phyloP scores from a whole-genome alignment of 495 filamentous ascomycete species.

The Chaetomium tenue region DNA sequence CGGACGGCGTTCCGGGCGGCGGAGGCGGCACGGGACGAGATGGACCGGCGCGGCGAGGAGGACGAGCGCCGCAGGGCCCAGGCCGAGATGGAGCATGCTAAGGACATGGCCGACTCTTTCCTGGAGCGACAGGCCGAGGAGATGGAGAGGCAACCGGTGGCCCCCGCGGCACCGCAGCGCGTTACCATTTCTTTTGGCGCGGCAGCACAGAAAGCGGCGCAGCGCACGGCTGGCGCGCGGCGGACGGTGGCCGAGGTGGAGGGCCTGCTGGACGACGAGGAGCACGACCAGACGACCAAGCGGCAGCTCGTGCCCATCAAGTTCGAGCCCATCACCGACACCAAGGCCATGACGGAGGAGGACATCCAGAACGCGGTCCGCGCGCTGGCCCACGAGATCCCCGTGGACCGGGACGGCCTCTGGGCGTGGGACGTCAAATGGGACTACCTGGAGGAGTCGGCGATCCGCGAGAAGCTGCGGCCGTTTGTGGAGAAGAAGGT shows the following conservation, averaged over 20 bases:
- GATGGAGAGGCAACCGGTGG: slow-evolving; percentile 62
- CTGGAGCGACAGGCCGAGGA: slow-evolving; percentile 85
- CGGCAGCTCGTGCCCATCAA: slow-evolving; percentile 88
- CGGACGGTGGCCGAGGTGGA: slow-evolving; percentile 92
- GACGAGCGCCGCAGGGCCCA: slow-evolving; percentile 66
- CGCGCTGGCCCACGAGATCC: slow-evolving; percentile 85
- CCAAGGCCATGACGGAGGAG: slow-evolving; percentile 72
- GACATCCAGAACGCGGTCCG: slow-evolving; percentile 76
- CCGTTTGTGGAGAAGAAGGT: slow-evolving; percentile 99
- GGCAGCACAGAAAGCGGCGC: slow-evolving; percentile 75
- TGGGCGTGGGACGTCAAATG: slow-evolving; percentile 93
- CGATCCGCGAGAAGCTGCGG: slow-evolving; percentile 82
- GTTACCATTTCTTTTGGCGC: slow-evolving; percentile 94
- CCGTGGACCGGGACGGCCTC: slow-evolving; percentile 77
- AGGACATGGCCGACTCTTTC: slow-evolving; percentile 90
- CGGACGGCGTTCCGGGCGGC: slow-evolving; percentile 67
- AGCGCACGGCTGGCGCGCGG: slow-evolving; percentile 61
- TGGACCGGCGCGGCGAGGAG: slow-evolving; percentile 74
- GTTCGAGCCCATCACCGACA: slow-evolving; percentile 71
- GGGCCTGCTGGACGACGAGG: slow-evolving; percentile 89
- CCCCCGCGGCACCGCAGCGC: slow-evolving; percentile 67
- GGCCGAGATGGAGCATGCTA: slow-evolving; percentile 72
- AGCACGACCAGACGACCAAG: slow-evolving; percentile 69
- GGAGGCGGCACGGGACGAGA: slow-evolving; percentile 74
- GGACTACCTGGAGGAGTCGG: slow-evolving; percentile 84